phyloP scores from a whole-genome alignment of 371 early-diverging fungal species.

The Saksenaea vasiformis region DNA sequence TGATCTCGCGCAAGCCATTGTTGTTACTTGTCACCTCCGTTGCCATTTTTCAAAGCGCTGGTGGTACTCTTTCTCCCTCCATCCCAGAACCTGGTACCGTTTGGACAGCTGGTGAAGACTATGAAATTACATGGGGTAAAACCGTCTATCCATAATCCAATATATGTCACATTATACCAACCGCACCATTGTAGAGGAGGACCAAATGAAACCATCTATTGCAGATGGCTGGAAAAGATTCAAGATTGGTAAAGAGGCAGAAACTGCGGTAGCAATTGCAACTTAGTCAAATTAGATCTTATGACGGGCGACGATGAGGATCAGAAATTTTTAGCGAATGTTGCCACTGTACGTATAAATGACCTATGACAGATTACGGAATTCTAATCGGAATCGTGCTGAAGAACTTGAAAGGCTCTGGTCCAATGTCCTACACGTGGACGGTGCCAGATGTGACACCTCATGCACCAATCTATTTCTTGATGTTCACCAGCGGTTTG shows the following conservation, averaged over 20 bases:
- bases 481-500: constrained; percentile 53
- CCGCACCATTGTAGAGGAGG: constrained; percentile 23
- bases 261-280: background rate
- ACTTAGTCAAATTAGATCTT: constrained; percentile 22
- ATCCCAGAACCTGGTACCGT: constrained; percentile 51
- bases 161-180: background rate
- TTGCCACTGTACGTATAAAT: constrained; percentile 26
- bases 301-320: constrained; percentile 45
- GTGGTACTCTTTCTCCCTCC: constrained; percentile 38
- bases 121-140: constrained; percentile 50
- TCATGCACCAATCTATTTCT: constrained; percentile 44
- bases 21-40: constrained; percentile 10
- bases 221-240: constrained; percentile 31
- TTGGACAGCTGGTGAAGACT: constrained; percentile 42
- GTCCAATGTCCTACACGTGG: constrained; percentile 25
- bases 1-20: constrained; percentile 8
- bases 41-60: constrained; percentile 5
- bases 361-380: background rate
- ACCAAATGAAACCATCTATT: constrained; percentile 20
- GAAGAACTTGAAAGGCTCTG: constrained; percentile 9
- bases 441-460: constrained; percentile 42
- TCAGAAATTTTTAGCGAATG: constrained; percentile 29
- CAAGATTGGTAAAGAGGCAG: constrained; percentile 33
- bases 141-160: background rate
- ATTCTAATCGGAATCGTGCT: background rate